phyloP scores from a whole-genome alignment of 768 basidiomycete genomes.

The Suillus subaureus region DNA sequence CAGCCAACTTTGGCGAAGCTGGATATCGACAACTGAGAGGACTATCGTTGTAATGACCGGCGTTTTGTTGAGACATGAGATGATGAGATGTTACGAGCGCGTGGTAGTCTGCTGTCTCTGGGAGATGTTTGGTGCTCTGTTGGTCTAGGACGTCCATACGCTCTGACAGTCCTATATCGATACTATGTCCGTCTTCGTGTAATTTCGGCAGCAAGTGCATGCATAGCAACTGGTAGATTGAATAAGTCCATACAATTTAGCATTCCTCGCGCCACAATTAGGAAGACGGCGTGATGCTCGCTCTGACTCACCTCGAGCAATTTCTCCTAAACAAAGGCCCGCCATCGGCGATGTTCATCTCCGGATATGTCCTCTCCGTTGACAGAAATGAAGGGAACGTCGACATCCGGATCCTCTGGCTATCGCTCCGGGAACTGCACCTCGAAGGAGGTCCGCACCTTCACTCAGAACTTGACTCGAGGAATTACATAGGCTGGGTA shows the following conservation, averaged over 20 bases:
- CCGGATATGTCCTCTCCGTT: conserved; percentile 51
- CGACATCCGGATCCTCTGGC: neutral
- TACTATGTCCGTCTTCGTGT: conserved; percentile 37
- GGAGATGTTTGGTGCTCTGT: neutral
- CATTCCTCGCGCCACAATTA: neutral
- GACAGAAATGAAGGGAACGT: conserved; percentile 34
- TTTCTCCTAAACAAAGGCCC: conserved; percentile 40
- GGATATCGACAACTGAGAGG: conserved; percentile 50
- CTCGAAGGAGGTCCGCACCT: conserved; percentile 40
- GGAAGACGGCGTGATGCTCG: conserved; percentile 19
- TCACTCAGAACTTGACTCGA: conserved; percentile 39
- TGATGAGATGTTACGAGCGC: conserved; percentile 76
- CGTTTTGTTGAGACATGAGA: conserved; percentile 67
- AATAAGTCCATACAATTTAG: conserved; percentile 46
- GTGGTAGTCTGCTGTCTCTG: conserved; percentile 42
- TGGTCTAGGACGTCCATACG: neutral
- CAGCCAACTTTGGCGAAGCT: conserved; percentile 80
- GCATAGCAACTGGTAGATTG: conserved; percentile 60
- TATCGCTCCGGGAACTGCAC: conserved; percentile 28
- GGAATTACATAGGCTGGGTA: conserved; percentile 10
- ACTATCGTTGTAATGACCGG: conserved; percentile 56
- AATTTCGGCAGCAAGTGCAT: conserved; percentile 59
- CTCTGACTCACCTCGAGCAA: too few relatives aligned
- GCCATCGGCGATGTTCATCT: conserved; percentile 53
- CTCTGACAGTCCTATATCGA: neutral